Percentiles rank a stretch among this genome's conserved stretches.
Conservation (phyloP, 345 rosid genomes). For the Carallia pectinifolia region DNA sequence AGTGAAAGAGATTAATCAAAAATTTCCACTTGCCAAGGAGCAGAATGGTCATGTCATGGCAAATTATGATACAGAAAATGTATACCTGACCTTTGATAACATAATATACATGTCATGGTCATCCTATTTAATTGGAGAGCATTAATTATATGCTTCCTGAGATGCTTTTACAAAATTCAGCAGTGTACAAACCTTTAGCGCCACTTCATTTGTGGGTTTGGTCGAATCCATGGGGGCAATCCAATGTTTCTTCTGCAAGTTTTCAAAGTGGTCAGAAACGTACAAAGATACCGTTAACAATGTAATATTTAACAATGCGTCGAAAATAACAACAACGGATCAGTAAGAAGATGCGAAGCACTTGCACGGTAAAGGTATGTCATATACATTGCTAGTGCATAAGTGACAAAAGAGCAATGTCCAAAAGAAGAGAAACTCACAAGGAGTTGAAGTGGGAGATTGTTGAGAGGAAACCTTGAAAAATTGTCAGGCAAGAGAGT, state of each 20-base stretch:
- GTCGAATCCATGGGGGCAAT: constrained; percentile 44
- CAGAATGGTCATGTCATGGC: no score
- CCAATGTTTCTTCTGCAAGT: constrained; percentile 36
- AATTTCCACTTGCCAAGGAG: no score
- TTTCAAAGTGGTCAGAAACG: constrained; percentile 2
- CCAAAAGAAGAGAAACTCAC: background rate
- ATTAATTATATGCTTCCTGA: background rate
- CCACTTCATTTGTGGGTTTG: constrained; percentile 26
- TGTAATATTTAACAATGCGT: background rate
- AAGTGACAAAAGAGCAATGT: background rate
- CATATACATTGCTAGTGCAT: background rate
- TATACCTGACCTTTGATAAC: no score
- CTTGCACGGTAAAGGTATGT: no score
- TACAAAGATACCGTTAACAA: background rate
- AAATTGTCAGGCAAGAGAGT: constrained; percentile 9
- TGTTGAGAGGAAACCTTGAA: constrained; percentile 7
- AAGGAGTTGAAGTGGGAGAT: constrained; percentile 3
- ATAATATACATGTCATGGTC: no score
- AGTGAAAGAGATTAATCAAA: no score
- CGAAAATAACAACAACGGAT: background rate
- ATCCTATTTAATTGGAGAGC: no score
- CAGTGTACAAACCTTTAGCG: constrained; percentile 35
- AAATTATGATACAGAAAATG: no score
- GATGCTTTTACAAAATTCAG: background rate
- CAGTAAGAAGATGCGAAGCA: background rate